A percentile compares a stretch with the other conserved stretches of the same genome.
Evolutionary conservation across 192 early-diverging fungal genomes (phyloP).

Genomic region (Chytriomyces hyalinus): DNA sequence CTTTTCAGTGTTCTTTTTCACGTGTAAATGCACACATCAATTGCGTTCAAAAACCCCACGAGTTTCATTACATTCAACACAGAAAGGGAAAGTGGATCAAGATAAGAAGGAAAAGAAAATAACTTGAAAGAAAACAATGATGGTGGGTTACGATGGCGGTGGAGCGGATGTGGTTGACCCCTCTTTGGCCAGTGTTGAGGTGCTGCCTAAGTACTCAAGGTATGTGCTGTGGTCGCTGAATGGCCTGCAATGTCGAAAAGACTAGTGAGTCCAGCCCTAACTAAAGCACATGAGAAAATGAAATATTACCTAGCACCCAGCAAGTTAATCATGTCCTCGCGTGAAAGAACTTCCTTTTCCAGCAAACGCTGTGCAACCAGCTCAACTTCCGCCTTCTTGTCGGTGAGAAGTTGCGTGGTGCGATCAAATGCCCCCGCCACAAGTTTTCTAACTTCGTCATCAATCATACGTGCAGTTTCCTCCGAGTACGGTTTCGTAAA

Average conservation of each 20-base stretch:
- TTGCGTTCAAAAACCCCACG: neutral
- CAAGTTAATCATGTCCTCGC: slow-evolving; percentile 93
- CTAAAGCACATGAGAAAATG: slow-evolving; percentile 1
- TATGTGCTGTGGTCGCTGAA: slow-evolving; percentile 46
- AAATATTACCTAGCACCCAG: slow-evolving; percentile 66
- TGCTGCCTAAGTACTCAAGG: slow-evolving; percentile 50
- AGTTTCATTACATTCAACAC: neutral
- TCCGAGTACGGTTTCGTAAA: slow-evolving; percentile 98
- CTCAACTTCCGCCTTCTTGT: slow-evolving; percentile 84
- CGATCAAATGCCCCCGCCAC: slow-evolving; percentile 80
- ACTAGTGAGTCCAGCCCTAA: neutral
- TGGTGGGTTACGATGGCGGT: neutral
- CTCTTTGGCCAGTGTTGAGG: slow-evolving; percentile 4
- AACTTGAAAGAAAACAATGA: neutral
- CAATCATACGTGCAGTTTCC: slow-evolving; percentile 90
- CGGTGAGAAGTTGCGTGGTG: slow-evolving; percentile 83
- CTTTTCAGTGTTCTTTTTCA: neutral
- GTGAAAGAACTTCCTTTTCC: slow-evolving; percentile 95
- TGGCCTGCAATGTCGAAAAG: slow-evolving; percentile 34
- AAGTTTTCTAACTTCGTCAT: slow-evolving; percentile 88
- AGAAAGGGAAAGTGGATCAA: neutral
- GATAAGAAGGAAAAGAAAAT: neutral
- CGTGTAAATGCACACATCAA: neutral
- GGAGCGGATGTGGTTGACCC: neutral
- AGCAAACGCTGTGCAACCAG: slow-evolving; percentile 90